These are phyloP conservation scores for Waitea zeae DNA, from an alignment of 1,284 basidiomycete genomes.

Conservation along the genomic window DNA sequence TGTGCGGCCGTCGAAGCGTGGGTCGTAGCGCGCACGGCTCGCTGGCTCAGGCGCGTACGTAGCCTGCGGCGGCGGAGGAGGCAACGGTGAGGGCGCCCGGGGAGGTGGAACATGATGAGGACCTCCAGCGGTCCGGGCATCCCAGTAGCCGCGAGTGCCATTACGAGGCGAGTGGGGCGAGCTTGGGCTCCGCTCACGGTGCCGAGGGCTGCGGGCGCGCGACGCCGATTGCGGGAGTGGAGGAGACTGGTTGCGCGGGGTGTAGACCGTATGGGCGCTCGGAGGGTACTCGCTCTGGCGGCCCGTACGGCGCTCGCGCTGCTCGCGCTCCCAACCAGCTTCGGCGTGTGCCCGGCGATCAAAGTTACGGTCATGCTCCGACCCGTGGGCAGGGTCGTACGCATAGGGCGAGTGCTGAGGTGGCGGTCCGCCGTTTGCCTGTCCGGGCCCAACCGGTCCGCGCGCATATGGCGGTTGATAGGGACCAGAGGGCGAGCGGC, in stretches of 20 bases:
- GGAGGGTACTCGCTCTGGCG: background rate
- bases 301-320: slow-evolving; percentile 14
- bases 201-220: background rate
- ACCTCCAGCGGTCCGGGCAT: too few species aligned
- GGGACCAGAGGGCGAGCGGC: slow-evolving; percentile 27
- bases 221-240: slow-evolving; percentile 8
- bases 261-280: slow-evolving; percentile 14
- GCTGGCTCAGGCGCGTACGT: slow-evolving; percentile 14
- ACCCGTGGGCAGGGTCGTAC: slow-evolving; percentile 22
- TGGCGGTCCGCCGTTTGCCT: slow-evolving; percentile 15
- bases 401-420: slow-evolving; percentile 36
- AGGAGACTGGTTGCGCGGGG: slow-evolving; percentile 11
- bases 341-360: slow-evolving; percentile 24
- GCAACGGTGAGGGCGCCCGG: too few species aligned
- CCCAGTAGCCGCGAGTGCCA: too few species aligned
- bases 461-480: slow-evolving; percentile 21
- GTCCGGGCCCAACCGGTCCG: slow-evolving; percentile 33
- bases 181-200: too few species aligned
- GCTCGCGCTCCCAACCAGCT: slow-evolving; percentile 24
- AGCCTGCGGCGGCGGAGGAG: too few species aligned
- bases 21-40: slow-evolving; percentile 16
- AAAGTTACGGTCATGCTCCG: slow-evolving; percentile 37
- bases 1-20: slow-evolving; percentile 14
- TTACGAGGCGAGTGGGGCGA: too few species aligned
- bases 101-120: too few species aligned